These are phyloP conservation scores for Aphanomyces euteiches DNA, from an alignment of 352 stramenopile genomes.

Conservation along the genomic window DNA sequence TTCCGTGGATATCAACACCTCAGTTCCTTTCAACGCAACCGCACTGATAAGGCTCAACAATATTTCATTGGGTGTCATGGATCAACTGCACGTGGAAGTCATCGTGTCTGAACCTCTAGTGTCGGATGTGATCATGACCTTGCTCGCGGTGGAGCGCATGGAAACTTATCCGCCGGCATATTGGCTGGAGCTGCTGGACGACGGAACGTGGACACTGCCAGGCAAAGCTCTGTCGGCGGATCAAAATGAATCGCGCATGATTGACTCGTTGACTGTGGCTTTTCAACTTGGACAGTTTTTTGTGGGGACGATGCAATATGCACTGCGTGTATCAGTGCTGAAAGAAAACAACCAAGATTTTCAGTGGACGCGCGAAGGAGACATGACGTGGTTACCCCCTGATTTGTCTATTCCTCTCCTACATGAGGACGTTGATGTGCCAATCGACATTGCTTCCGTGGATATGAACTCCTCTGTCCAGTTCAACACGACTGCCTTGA, in stretches of 20 bases:
- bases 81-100: conserved; percentile 57
- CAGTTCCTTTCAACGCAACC: conserved; percentile 57
- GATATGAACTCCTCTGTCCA: conserved; percentile 62
- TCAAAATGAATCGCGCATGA: too few species aligned
- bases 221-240: too few species aligned
- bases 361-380: conserved; percentile 66
- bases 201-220: too few species aligned
- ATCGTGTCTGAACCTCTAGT: conserved; percentile 18
- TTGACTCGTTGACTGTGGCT: too few species aligned
- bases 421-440: background rate
- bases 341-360: conserved; percentile 62
- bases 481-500: conserved; percentile 49
- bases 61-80: conserved; percentile 53
- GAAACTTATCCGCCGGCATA: too few species aligned
- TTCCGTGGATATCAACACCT: conserved; percentile 57
- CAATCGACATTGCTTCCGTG: conserved; percentile 70
- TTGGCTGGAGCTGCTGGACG: too few species aligned
- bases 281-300: too few species aligned
- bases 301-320: conserved; percentile 1
- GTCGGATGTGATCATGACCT: too few species aligned
- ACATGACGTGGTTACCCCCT: conserved; percentile 66
- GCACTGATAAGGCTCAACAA: conserved; percentile 56
- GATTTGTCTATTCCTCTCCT: conserved; percentile 9
- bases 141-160: too few species aligned
- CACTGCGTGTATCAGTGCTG: conserved; percentile 56